Conservation (phyloP, 2,329 filamentous ascomycete species). For the Apiospora malaysiana region DNA sequence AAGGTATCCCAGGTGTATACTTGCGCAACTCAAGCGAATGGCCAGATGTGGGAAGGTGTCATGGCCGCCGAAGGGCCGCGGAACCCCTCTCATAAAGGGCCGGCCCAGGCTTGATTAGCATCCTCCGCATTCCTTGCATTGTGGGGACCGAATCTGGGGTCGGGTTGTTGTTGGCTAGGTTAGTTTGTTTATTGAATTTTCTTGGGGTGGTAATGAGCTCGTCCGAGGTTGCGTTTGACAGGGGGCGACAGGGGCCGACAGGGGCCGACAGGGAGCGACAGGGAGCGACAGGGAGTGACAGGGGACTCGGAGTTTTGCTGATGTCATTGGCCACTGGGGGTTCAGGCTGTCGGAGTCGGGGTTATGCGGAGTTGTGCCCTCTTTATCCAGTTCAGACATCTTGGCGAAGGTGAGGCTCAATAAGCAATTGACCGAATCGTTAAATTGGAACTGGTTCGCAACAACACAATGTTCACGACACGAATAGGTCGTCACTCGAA, state of each 20-base stretch:
- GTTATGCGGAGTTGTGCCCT: constrained; percentile 19
- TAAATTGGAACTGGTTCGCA: constrained; percentile 16
- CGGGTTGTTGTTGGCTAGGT: not conserved
- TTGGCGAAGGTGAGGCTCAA: constrained; percentile 10
- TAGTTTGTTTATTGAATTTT: not conserved
- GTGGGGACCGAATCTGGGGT: constrained; percentile 16
- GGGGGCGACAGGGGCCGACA: too few relatives aligned
- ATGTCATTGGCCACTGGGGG: not conserved
- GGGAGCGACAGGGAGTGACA: not conserved
- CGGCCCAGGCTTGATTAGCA: not conserved
- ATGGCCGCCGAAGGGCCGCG: not conserved
- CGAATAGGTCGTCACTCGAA: constrained; percentile 6
- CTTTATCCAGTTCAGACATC: constrained; percentile 4
- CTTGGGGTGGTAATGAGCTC: constrained; percentile 6
- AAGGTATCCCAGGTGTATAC: not conserved
- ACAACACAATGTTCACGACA: constrained; percentile 6
- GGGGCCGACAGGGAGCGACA: too few relatives aligned
- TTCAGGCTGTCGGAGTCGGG: constrained; percentile 18
- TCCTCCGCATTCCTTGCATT: constrained; percentile 1
- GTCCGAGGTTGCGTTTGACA: not conserved
- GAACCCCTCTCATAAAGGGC: constrained; percentile 11
- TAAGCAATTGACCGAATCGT: not conserved
- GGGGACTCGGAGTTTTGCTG: constrained; percentile 3
- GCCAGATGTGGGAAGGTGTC: constrained; percentile 3
- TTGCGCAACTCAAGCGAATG: not conserved